These are phyloP conservation scores for Stipa capillata DNA, from an alignment of 176 grass and related monocot genomes.

Conservation along the genomic window DNA sequence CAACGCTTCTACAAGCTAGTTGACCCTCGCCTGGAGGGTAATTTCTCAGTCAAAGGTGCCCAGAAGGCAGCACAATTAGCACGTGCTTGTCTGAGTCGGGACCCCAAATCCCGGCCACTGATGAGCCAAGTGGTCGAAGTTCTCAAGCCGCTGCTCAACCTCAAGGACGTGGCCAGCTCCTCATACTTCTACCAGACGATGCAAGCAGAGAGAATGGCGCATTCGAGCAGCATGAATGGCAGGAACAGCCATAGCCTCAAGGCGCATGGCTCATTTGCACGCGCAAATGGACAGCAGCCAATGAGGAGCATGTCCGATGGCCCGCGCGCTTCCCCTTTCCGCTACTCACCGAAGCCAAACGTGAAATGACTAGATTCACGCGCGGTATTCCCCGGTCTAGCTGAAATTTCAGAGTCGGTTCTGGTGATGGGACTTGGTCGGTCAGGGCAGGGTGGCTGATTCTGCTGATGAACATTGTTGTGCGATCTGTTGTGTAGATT, in stretches of 20 bases:
- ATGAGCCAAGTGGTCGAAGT: constrained; percentile 78
- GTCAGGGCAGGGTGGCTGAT: background rate
- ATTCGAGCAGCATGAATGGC: constrained; percentile 51
- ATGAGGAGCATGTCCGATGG: constrained; percentile 58
- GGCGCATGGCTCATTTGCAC: constrained; percentile 25
- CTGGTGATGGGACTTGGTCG: constrained; percentile 15
- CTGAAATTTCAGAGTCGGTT: background rate
- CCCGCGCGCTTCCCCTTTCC: constrained; percentile 53
- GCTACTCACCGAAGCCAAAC: constrained; percentile 58
- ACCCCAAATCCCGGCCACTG: constrained; percentile 58
- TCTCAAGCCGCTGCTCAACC: constrained; percentile 63
- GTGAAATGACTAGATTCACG: background rate
- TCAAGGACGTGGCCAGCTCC: constrained; percentile 76
- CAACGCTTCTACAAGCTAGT: constrained; percentile 71
- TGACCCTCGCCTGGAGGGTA: constrained; percentile 66
- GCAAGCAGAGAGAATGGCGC: constrained; percentile 46
- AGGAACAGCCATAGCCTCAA: constrained; percentile 45
- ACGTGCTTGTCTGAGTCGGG: constrained; percentile 58
- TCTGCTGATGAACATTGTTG: constrained; percentile 8
- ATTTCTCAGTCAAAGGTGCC: constrained; percentile 73
- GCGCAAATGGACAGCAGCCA: constrained; percentile 41
- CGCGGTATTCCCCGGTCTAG: background rate
- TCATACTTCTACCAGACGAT: constrained; percentile 72
- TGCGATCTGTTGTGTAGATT: constrained; percentile 49
- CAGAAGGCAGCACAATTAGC: constrained; percentile 69